Evolutionary conservation across 495 filamentous ascomycete genomes (phyloP), one percentile per base, ranked within the genome.

Genomic region (Penicillium psychrofluorescens): DNA sequence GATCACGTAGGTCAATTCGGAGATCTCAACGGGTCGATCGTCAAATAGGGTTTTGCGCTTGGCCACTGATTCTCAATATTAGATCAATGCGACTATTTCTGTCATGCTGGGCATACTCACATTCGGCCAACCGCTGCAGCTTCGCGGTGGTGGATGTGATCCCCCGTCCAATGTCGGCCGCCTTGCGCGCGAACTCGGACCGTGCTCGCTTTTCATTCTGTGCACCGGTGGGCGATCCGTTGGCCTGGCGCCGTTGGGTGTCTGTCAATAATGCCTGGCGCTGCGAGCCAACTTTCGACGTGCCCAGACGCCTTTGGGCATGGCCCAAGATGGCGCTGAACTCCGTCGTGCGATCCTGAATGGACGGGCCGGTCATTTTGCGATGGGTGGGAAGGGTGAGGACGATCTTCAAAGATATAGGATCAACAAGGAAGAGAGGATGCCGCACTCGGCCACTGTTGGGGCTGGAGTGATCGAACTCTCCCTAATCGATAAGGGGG

Each of bases 11-110:
- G 90, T 92, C 63, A 97, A 80, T 56, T 97, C 89, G 60, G 90
- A 89, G 66, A 98, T 96, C 64, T 98, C 92, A 32, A 95, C 85
- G 2, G 92, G 90, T 62, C 86, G 79, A 68, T 98, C 92, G 62
- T 98, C 92, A 59, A 98, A 97, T 14, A 98, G 79, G 1, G 94
- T 94, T 70, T 96, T 95, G 50, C 95, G 83, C 62, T 91, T 92
- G 41, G 92, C 92, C 62, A 98, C 84, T 88, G 55, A 41, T 41
- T 6, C 34, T 8, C 15, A 22, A 6, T 10, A 33, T 56, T 48
- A 59, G 50, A 33, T 35, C 9, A 8, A 39, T 39, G 22, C 11
- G 6, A 31, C 34, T 34, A 9, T 15, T 27, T 35, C 13, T 28
- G 16, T 13, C 28, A 22, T 13, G 13, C 29, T 2, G 8, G 28